Base-by-base conservation (phyloP, 106 monocot genomes). In the Agapanthus africanus region DNA sequence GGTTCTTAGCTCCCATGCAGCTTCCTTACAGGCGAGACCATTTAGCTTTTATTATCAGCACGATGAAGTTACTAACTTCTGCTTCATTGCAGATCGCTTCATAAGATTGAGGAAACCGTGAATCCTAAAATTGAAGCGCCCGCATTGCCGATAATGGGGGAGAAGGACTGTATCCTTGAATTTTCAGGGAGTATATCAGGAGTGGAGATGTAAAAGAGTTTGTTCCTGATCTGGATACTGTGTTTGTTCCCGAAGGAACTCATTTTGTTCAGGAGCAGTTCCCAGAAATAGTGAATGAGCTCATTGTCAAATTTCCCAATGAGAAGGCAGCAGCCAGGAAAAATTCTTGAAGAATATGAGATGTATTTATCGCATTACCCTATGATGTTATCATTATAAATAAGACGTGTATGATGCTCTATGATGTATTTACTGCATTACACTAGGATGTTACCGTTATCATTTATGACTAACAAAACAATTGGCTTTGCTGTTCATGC, bases 191-290 rank as follows among this genome's bases (percentile, higher is more conserved):
- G 7, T 71, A 72, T 26, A 19, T 72, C 27, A 66, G 67, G 59
- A 60, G 67, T 39, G 80, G 67, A 33, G 19, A 5, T 22, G 18
- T 72, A 39, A 76, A 63, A 8, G 11, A 76, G 1, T 80, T 37
- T 13, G 66, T 72, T 0, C 71, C 80, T 23, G 46, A 80, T 41
- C 47, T 71, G 60, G 76, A 80, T 36, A 47, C 28, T 19, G 32
- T 37, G 47, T 71, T 68, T 61, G 71, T 14, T 62, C 80, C 10
- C 1, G 42, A 31, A 77, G 83, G 57, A 82, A 77, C 35, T 41
- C 71, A 46, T 80, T 83, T 80, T 80, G 83, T 87, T 47, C 83
- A 83, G 47, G 87, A 87, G 69, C 87, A 87, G 71, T 77, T 49
- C 25, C 83, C 79, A 7, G 74, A 73, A 0, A 19, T 80, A 56